Base-by-base conservation (phyloP, 2,329 filamentous ascomycete species). In the Mycosphaerella sp. region DNA sequence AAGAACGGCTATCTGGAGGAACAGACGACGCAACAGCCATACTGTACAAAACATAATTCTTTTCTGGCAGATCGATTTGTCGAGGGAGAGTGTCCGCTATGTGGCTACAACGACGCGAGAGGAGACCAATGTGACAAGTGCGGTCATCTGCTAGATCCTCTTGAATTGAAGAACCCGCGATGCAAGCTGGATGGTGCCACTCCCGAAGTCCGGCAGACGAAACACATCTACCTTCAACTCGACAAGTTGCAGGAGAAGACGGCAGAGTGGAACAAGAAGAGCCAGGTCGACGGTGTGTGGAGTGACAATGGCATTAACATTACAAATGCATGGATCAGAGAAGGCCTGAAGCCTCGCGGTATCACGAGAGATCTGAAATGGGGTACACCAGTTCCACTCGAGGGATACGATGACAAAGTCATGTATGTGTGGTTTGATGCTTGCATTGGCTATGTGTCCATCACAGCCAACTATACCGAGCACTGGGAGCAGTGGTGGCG, bases 401-500 rank as follows among this genome's bases (percentile, higher is more conserved):
- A 77, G 27, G 81, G 78, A 10, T 86, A 84, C 62, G 80, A 85
- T 57, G 76, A 84, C 57, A 87, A 87, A 75, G 91, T 95, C 55
- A 82, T 96, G 59, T 96, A 96, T 65, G 89, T 95, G 54, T 87
- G 85, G 89, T 89, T 96, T 66, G 88, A 95, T 67, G 88, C 88
- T 49, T 93, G 87, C 70, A 93, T 95, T 64, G 90, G 90, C 16
- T 96, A 96, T 68, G 84, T 89, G n/a, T 95, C 89, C 1, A 96
- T 96, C 61, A 95, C 90, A 1, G 88, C 87, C 58, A 89, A 82
- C 62, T 95, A 95, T 69, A 95, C 89, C 4, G 79, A 83, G 40
- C 78, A 94, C 56, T 96, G 90, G 90, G 84, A 95, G 73, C 79
- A 87, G 65, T 96, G 90, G 90, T 96, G 90, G 90, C 84, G 86